Evolutionary conservation across 169 alveolate genomes (phyloP).

Genomic region (Condylostoma magnum): DNA sequence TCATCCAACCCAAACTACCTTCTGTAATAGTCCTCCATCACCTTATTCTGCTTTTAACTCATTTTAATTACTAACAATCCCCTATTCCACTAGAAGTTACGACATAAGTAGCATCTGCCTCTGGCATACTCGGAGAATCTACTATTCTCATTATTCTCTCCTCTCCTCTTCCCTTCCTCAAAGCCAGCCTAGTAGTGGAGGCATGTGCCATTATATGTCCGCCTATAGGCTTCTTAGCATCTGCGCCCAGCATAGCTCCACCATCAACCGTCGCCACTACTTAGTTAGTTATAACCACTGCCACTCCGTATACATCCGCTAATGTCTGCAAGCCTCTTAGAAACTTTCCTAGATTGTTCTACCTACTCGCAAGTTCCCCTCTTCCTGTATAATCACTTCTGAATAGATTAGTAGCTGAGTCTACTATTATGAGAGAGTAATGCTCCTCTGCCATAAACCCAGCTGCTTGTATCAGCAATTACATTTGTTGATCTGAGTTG

Average conservation of each 20-base stretch:
- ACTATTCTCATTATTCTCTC: slow-evolving; percentile 94
- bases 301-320: slow-evolving; percentile 93
- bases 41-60: too few species aligned
- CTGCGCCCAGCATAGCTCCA: slow-evolving; percentile 47
- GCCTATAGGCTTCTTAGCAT: slow-evolving; percentile 92
- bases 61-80: too few species aligned
- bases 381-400: slow-evolving; percentile 90
- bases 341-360: slow-evolving; percentile 95
- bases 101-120: slow-evolving; percentile 95
- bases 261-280: slow-evolving; percentile 79
- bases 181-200: slow-evolving; percentile 93
- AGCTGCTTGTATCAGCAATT: slow-evolving; percentile 94
- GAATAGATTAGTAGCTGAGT: slow-evolving; percentile 87
- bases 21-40: too few species aligned
- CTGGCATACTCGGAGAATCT: slow-evolving; percentile 98
- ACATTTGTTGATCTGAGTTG: slow-evolving; percentile 96
- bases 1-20: too few species aligned
- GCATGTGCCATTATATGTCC: slow-evolving; percentile 99
- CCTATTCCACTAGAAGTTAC: slow-evolving; percentile 92
- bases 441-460: slow-evolving; percentile 96
- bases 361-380: slow-evolving; percentile 98
- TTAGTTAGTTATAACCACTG: slow-evolving; percentile 96
- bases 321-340: slow-evolving; percentile 94
- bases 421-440: slow-evolving; percentile 96
- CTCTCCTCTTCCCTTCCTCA: slow-evolving; percentile 95